A percentile compares a stretch with the other conserved stretches of the same genome.
Conservation (phyloP, 2,329 filamentous ascomycete genomes). For the Zasmidium citrigriseum region DNA sequence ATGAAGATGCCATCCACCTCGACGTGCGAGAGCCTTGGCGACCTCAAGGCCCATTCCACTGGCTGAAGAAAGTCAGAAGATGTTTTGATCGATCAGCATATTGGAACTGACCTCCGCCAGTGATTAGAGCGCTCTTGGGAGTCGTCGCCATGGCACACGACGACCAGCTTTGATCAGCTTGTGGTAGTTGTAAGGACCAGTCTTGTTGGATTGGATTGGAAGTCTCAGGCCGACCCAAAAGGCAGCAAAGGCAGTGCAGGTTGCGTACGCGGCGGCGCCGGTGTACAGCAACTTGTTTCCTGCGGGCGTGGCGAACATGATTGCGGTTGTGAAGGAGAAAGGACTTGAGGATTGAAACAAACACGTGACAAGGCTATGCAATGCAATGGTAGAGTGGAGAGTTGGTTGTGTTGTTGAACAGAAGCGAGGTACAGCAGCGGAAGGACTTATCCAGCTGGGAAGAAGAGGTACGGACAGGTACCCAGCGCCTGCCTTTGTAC, state of each 20-base stretch:
- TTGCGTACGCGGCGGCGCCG: conserved; percentile 33
- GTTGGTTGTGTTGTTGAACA: conserved; percentile 5
- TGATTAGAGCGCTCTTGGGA: conserved; percentile 30
- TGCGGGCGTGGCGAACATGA: conserved; percentile 25
- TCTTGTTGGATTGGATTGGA: conserved; percentile 32
- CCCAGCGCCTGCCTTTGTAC: neutral
- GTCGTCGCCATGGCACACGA: conserved; percentile 34
- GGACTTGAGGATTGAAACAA: neutral
- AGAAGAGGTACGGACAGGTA: neutral
- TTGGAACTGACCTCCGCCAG: conserved; percentile 18
- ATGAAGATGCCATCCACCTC: conserved; percentile 42
- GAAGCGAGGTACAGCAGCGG: conserved; percentile 1
- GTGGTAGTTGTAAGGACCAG: conserved; percentile 37
- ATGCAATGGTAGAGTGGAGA: conserved; percentile 3
- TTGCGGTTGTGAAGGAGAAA: conserved; percentile 14
- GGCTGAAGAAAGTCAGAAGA: conserved; percentile 20
- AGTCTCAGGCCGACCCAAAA: conserved; percentile 32
- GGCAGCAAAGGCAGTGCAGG: conserved; percentile 32
- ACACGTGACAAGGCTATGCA: neutral
- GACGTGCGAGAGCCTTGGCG: conserved; percentile 40
- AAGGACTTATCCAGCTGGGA: conserved; percentile 5
- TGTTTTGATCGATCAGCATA: neutral
- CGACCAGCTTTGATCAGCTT: conserved; percentile 27
- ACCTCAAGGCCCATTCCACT: conserved; percentile 48
- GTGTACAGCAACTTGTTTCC: conserved; percentile 29